Percentiles rank a stretch among this genome's conserved stretches.
Conservation (phyloP, 2,329 filamentous ascomycete genomes). For the Scytalidium lignicola region DNA sequence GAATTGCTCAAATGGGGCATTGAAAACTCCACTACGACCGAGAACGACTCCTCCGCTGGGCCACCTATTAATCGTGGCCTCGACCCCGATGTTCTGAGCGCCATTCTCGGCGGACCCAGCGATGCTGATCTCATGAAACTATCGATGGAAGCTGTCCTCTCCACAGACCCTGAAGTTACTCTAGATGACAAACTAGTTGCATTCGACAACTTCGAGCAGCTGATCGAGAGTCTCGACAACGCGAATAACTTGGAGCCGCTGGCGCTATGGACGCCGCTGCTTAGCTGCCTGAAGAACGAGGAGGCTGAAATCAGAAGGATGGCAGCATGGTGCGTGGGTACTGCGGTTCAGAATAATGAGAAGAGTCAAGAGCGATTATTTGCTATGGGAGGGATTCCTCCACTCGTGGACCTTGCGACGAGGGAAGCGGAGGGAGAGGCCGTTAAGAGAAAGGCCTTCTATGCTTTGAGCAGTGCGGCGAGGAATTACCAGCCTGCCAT, state of each 20-base stretch:
- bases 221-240: conserved; percentile 91
- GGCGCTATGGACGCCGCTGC: conserved; percentile 74
- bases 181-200: conserved; percentile 75
- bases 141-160: conserved; percentile 71
- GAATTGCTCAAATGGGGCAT: conserved; percentile 38
- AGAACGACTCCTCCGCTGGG: conserved; percentile 19
- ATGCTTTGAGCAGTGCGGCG: conserved; percentile 78
- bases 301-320: conserved; percentile 72
- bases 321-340: conserved; percentile 92
- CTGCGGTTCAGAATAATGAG: conserved; percentile 93
- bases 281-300: conserved; percentile 61
- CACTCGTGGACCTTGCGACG: conserved; percentile 61
- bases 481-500: conserved; percentile 87
- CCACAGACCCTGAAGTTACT: conserved; percentile 53
- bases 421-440: conserved; percentile 52
- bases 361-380: conserved; percentile 71
- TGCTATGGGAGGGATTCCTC: conserved; percentile 61
- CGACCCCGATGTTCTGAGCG: conserved; percentile 64
- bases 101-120: conserved; percentile 76
- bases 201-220: conserved; percentile 92
- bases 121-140: conserved; percentile 91
- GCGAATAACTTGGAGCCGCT: conserved; percentile 86
- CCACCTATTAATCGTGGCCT: conserved; percentile 37
- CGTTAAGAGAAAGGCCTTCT: conserved; percentile 81
- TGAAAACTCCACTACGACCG: conserved; percentile 48